phyloP scores from a whole-genome alignment of 352 stramenopile genomes.

The Pythium folliculosum region DNA sequence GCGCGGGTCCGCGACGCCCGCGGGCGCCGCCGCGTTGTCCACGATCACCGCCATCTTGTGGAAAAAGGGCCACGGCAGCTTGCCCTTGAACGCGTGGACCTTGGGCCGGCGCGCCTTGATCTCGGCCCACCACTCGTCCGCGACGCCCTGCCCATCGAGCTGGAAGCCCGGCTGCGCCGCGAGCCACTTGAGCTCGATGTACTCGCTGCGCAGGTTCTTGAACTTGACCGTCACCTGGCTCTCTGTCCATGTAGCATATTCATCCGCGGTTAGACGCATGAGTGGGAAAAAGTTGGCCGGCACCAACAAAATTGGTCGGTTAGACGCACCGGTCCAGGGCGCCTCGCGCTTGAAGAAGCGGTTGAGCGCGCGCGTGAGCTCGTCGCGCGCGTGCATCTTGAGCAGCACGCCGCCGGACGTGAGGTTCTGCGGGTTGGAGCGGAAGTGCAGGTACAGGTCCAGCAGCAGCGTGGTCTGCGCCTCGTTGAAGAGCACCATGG shows the following conservation, averaged over 20 bases:
- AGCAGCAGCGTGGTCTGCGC: constrained; percentile 48
- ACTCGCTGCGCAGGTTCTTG: constrained; percentile 66
- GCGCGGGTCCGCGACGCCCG: constrained; percentile 18
- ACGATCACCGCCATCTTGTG: constrained; percentile 51
- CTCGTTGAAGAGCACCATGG: constrained; percentile 67
- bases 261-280: too few species aligned
- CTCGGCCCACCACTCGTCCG: constrained; percentile 49
- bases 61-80: constrained; percentile 54
- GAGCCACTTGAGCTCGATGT: constrained; percentile 52
- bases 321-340: constrained; percentile 39
- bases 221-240: constrained; percentile 63
- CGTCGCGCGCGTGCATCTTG: constrained; percentile 41
- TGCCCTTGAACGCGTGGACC: constrained; percentile 55
- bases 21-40: constrained; percentile 28
- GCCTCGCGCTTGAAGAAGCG: constrained; percentile 33
- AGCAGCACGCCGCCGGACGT: constrained; percentile 52
- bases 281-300: too few species aligned
- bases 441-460: constrained; percentile 49
- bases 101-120: constrained; percentile 50
- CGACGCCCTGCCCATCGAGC: constrained; percentile 34
- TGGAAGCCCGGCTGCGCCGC: constrained; percentile 45
- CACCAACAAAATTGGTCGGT: neutral
- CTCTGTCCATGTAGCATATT: constrained; percentile 24
- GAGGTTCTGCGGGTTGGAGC: constrained; percentile 43
- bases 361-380: constrained; percentile 53